Conservation (phyloP, 2,329 filamentous ascomycete species). For the Exophiala sp. region DNA sequence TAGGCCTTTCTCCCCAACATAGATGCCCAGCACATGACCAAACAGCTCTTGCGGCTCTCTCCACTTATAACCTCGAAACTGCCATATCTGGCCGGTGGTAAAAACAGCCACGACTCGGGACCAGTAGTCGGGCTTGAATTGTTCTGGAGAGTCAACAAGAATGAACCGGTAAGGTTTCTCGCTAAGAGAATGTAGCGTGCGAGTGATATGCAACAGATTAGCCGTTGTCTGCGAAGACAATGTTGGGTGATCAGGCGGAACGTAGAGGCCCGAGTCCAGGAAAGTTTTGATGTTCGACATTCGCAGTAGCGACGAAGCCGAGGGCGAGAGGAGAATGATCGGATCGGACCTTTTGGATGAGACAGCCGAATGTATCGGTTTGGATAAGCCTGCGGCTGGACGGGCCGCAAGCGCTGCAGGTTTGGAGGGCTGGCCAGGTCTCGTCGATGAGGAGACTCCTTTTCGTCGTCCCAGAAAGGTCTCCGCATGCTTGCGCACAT, state of each 20-base stretch:
- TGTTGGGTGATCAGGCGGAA: conserved; percentile 61
- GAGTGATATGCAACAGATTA: conserved; percentile 80
- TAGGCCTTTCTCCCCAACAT: conserved; percentile 87
- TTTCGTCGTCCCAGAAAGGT: conserved; percentile 61
- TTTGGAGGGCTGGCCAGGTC: conserved; percentile 20
- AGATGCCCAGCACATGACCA: conserved; percentile 77
- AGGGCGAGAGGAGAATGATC: conserved; percentile 94
- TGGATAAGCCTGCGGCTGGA: conserved; percentile 20
- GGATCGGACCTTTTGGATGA: conserved; percentile 58
- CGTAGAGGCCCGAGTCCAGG: conserved; percentile 76
- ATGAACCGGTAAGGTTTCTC: conserved; percentile 80
- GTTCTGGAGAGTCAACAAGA: conserved; percentile 83
- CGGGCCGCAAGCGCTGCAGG: conserved; percentile 23
- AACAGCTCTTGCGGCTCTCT: conserved; percentile 82
- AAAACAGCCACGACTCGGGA: conserved; percentile 90
- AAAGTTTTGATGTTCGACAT: conserved; percentile 96
- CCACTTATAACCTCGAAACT: conserved; percentile 99
- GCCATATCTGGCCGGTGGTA: conserved; percentile 95
- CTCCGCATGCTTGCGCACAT: conserved; percentile 78
- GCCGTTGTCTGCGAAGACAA: conserved; percentile 58
- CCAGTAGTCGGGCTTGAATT: conserved; percentile 99
- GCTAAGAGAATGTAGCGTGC: conserved; percentile 57
- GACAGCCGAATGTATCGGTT: conserved; percentile 26
- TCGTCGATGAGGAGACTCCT: conserved; percentile 40
- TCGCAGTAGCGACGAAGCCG: conserved; percentile 86